A percentile compares a stretch with the other conserved stretches of the same genome.
Conservation (phyloP, 2,329 filamentous ascomycete species). For the Chrysoporthe deuterocubensis region DNA sequence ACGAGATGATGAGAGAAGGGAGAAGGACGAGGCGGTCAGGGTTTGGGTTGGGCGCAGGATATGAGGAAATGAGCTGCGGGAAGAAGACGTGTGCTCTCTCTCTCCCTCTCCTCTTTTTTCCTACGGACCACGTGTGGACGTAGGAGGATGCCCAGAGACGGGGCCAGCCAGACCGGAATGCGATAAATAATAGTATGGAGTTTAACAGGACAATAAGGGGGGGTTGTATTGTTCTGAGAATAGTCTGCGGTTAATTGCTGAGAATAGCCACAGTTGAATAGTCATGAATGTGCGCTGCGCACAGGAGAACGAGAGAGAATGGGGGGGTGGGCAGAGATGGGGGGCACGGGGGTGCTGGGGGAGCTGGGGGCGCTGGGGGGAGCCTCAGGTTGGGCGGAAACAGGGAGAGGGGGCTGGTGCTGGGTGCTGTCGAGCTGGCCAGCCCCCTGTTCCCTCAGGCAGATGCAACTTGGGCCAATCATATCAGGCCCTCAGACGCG, state of each 20-base stretch:
- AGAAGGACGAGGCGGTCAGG: slow-evolving; percentile 17
- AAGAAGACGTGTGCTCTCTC: background rate
- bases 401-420: background rate
- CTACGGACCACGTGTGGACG: too few relatives aligned
- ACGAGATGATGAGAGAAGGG: slow-evolving; percentile 31
- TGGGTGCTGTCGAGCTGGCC: background rate
- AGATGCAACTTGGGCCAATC: slow-evolving; percentile 2
- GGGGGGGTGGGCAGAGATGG: background rate
- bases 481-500: background rate
- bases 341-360: background rate
- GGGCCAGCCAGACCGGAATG: too few relatives aligned
- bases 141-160: too few relatives aligned
- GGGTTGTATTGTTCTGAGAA: background rate
- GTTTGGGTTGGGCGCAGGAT: slow-evolving; percentile 14
- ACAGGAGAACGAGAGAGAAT: background rate
- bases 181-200: too few relatives aligned
- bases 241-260: background rate
- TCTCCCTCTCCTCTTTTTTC: background rate
- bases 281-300: background rate
- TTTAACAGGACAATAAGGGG: background rate
- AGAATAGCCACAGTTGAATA: background rate
- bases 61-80: slow-evolving; percentile 5
- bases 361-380: background rate
- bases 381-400: background rate
- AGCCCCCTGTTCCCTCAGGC: background rate